phyloP scores from a whole-genome alignment of 352 stramenopile species.

The Sclerospora graminicola region DNA sequence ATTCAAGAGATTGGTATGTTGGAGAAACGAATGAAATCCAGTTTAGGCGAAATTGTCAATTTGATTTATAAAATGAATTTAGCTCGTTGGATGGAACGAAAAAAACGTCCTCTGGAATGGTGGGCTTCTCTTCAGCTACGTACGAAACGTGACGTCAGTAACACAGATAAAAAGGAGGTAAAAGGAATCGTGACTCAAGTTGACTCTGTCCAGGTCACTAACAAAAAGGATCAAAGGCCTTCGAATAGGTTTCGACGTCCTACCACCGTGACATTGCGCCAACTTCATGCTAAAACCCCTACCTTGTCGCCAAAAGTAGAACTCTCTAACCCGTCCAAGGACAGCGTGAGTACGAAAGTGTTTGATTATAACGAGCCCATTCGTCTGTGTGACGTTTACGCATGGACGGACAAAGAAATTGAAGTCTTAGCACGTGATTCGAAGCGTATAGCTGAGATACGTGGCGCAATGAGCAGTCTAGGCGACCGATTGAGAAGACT shows the following conservation, averaged over 20 bases:
- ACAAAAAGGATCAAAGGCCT: constrained; percentile 1
- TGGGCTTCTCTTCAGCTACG: constrained; percentile 11
- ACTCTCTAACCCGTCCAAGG: not conserved
- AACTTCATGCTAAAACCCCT: not conserved
- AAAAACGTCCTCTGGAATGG: constrained; percentile 8
- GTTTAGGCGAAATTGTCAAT: constrained; percentile 19
- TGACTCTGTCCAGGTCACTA: not conserved
- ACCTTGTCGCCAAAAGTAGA: not conserved
- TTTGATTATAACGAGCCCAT: not conserved
- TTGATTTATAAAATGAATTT: constrained; percentile 40
- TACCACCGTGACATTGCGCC: constrained; percentile 1
- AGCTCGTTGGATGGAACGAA: constrained; percentile 30
- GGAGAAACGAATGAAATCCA: constrained; percentile 37
- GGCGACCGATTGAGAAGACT: constrained; percentile 20
- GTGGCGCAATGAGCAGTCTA: constrained; percentile 18
- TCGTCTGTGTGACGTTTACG: constrained; percentile 23
- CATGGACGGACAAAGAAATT: constrained; percentile 43
- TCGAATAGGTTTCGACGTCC: constrained; percentile 2
- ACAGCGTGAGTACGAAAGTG: too few species aligned
- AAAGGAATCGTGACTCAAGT: not conserved
- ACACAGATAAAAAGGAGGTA: not conserved
- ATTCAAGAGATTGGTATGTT: constrained; percentile 29
- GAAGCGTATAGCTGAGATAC: constrained; percentile 33
- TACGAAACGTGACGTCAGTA: not conserved
- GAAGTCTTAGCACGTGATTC: constrained; percentile 30